Evolutionary conservation across 345 rosid species (phyloP).

Genomic region (Salix udensis): DNA sequence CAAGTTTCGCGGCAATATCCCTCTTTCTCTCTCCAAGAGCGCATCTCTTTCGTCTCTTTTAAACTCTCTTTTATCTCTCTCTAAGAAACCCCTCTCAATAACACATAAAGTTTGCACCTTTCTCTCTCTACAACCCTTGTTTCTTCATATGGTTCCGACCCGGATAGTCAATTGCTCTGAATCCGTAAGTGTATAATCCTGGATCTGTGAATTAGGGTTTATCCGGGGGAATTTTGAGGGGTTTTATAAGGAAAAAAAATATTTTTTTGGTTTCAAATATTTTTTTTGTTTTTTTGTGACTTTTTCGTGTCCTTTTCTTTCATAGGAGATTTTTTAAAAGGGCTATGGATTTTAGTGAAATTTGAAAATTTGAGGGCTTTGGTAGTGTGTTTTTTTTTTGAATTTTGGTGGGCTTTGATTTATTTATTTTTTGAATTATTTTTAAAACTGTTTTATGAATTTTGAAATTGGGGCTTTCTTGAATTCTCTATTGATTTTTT

Average conservation of each 20-base stretch:
- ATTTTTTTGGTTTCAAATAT: not conserved
- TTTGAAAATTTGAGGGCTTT: not conserved
- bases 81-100: constrained; percentile 7
- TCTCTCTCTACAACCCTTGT: constrained; percentile 15
- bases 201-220: constrained; percentile 53
- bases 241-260: not conserved
- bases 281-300: not conserved
- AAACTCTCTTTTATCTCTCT: constrained; percentile 23
- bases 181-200: constrained; percentile 29
- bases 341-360: not conserved
- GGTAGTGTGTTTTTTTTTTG: not conserved
- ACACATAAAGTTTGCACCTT: constrained; percentile 14
- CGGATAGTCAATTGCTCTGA: constrained; percentile 12
- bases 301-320: not conserved
- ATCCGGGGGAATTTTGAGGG: constrained; percentile 3
- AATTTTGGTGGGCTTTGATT: constrained; percentile 13
- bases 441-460: not conserved
- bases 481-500: not conserved
- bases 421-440: not conserved
- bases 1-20: constrained; percentile 90
- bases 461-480: not conserved
- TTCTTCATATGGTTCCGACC: constrained; percentile 2
- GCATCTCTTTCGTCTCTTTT: constrained; percentile 15
- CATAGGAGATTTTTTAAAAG: not conserved
- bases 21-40: constrained; percentile 9